Percentiles rank a stretch among this genome's conserved stretches.
phyloP scores from a whole-genome alignment of 208 protist species.

The Leishmania major region DNA sequence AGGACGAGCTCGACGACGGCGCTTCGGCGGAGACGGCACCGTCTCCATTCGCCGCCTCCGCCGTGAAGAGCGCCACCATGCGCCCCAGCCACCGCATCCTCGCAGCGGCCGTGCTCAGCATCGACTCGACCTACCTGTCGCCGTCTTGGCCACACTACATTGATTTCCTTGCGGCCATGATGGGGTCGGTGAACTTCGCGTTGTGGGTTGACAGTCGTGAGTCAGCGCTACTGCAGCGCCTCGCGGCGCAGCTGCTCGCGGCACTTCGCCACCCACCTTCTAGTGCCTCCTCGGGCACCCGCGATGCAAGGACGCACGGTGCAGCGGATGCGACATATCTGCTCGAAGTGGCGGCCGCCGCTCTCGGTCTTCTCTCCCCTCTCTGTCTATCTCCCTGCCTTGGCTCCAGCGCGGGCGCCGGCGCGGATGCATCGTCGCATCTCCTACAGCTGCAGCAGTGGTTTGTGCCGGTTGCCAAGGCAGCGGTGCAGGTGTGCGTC shows the following conservation, averaged over 20 bases:
- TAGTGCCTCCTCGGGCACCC: not conserved
- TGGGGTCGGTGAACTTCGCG: slow-evolving; percentile 45
- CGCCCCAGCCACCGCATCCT: slow-evolving; percentile 64
- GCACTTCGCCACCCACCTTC: slow-evolving; percentile 17
- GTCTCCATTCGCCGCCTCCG: not conserved
- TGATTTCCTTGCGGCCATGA: slow-evolving; percentile 41
- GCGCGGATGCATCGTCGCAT: slow-evolving; percentile 5
- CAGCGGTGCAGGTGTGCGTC: slow-evolving; percentile 31
- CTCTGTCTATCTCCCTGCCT: slow-evolving; percentile 62
- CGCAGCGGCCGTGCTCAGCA: slow-evolving; percentile 35
- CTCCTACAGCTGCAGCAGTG: slow-evolving; percentile 40
- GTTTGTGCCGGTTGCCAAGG: slow-evolving; percentile 42
- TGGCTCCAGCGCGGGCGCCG: not conserved
- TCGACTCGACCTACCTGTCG: slow-evolving; percentile 17
- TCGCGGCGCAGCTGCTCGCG: slow-evolving; percentile 26
- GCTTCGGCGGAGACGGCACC: slow-evolving; percentile 1
- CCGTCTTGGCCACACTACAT: slow-evolving; percentile 42
- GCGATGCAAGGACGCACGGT: not conserved
- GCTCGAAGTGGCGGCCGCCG: slow-evolving; percentile 34
- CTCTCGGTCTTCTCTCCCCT: slow-evolving; percentile 62
- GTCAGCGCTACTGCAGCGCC: slow-evolving; percentile 25
- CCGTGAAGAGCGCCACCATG: slow-evolving; percentile 10
- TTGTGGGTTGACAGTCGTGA: slow-evolving; percentile 56
- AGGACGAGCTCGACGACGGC: slow-evolving; percentile 20
- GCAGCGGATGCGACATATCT: not conserved